These are phyloP conservation scores for Rhytidhysteron rufulum DNA, from an alignment of 2,329 filamentous ascomycete genomes.

Conservation along the genomic window DNA sequence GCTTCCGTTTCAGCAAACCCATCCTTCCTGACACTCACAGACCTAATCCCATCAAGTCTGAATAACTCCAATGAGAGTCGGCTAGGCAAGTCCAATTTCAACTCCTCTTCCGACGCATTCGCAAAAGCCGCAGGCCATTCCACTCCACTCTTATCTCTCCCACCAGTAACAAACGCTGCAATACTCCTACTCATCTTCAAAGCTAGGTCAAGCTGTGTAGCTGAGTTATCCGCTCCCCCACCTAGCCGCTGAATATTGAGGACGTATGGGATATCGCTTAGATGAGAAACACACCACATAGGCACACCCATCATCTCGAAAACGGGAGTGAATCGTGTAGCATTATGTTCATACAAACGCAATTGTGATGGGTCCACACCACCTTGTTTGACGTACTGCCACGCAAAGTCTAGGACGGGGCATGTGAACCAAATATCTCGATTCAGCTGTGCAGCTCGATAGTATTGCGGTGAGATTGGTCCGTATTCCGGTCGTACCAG, in stretches of 20 bases:
- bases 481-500: neutral
- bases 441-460: neutral
- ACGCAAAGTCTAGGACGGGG: neutral
- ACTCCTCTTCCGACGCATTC: neutral
- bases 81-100: neutral
- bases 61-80: neutral
- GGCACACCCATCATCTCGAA: neutral
- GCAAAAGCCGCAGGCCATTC: neutral
- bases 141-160: neutral
- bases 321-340: neutral
- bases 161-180: neutral
- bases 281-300: neutral
- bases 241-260: neutral
- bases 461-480: neutral
- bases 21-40: neutral
- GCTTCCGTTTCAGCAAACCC: neutral
- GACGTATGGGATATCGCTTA: neutral
- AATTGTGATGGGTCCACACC: neutral
- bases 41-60: neutral
- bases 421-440: neutral
- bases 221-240: neutral
- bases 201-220: neutral
- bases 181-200: neutral
- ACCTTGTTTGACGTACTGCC: neutral
- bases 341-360: neutral